phyloP scores from a whole-genome alignment of 768 basidiomycete species.

The Plicaturopsis crispa region DNA sequence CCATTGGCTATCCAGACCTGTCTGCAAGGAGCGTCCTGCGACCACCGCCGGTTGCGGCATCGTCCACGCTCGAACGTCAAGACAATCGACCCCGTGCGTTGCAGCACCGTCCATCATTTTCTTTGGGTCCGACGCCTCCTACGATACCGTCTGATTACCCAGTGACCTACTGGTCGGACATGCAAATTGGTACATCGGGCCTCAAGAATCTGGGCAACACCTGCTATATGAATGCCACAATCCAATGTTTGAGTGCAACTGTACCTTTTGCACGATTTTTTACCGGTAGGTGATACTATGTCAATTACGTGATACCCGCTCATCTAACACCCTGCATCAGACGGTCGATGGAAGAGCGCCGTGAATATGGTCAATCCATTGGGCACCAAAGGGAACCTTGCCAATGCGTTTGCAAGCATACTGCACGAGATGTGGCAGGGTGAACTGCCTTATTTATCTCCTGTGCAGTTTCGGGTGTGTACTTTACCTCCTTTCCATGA shows the following conservation, averaged over 20 bases:
- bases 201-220: constrained; percentile 96
- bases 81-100: constrained; percentile 58
- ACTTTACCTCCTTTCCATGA: constrained; percentile 1
- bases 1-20: constrained; percentile 81
- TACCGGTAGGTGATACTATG: constrained; percentile 61
- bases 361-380: constrained; percentile 83
- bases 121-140: constrained; percentile 48
- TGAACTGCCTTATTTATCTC: constrained; percentile 76
- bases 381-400: constrained; percentile 81
- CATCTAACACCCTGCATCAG: too few species aligned
- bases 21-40: constrained; percentile 53
- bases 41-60: constrained; percentile 74
- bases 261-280: constrained; percentile 93
- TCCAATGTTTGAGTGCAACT: constrained; percentile 94
- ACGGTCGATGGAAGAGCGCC: constrained; percentile 73
- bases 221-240: constrained; percentile 98
- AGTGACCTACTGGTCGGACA: constrained; percentile 78
- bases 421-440: constrained; percentile 85
- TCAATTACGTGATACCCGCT: too few species aligned
- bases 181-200: constrained; percentile 73
- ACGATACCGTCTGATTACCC: constrained; percentile 72
- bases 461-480: constrained; percentile 77
- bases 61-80: constrained; percentile 64
- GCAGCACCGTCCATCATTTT: constrained; percentile 25
- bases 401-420: constrained; percentile 75